Conservation (phyloP, 331 rosid species). For the Erythrophleum ivorense region DNA sequence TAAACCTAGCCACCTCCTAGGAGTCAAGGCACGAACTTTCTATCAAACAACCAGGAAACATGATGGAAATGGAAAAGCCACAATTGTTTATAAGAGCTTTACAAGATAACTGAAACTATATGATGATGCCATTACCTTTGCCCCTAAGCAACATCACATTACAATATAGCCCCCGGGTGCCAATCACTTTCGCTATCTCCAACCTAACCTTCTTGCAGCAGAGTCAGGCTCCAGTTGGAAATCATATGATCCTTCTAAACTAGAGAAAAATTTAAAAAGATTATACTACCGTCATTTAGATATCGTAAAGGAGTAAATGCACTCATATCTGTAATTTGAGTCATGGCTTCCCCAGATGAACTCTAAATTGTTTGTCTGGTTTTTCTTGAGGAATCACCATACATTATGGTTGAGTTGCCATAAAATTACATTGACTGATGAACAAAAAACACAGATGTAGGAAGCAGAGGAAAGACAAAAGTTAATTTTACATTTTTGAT, state of each 20-base stretch:
- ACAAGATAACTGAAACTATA: not conserved
- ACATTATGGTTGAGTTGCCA: slow-evolving; percentile 3
- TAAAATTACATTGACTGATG: slow-evolving; percentile 17
- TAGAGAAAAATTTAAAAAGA: not conserved
- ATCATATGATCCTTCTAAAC: not conserved
- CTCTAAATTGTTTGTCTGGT: slow-evolving; percentile 8
- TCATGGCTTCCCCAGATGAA: not conserved
- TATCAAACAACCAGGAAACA: not conserved
- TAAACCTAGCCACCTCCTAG: no score
- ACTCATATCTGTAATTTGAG: not conserved
- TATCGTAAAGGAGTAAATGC: not conserved
- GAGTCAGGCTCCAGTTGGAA: not conserved
- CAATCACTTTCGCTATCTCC: no score
- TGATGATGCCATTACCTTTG: not conserved
- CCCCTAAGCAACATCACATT: no score
- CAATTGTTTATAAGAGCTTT: not conserved
- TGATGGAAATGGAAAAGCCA: not conserved
- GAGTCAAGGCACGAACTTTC: not conserved
- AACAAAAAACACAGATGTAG: not conserved
- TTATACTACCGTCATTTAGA: not conserved
- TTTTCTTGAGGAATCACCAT: slow-evolving; percentile 15
- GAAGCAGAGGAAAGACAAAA: not conserved
- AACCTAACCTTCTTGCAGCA: not conserved
- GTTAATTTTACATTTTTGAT: not conserved
- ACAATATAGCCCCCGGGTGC: no score